Evolutionary conservation across 208 protist species (phyloP).

Genomic region (Hexamita inflata): DNA sequence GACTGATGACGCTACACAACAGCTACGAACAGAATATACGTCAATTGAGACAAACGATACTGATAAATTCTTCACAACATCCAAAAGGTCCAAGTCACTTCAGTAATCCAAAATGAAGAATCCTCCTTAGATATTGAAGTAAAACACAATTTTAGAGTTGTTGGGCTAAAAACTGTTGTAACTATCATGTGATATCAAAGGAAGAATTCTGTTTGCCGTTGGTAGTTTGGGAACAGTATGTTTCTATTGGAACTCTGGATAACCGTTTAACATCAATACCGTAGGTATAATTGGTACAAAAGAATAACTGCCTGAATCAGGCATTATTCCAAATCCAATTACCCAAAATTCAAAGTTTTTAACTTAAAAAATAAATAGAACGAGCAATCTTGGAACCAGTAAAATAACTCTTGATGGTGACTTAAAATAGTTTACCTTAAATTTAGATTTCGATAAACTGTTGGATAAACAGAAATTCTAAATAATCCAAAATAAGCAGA

Average conservation of each 20-base stretch:
- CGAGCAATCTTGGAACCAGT: not conserved
- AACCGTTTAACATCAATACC: not conserved
- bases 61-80: too few relatives aligned
- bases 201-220: slow-evolving; percentile 15
- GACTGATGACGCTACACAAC: too few relatives aligned
- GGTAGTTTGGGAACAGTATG: not conserved
- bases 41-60: too few relatives aligned
- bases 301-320: not conserved
- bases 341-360: not conserved
- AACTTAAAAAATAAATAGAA: not conserved
- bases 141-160: too few relatives aligned
- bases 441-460: not conserved
- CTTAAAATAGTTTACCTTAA: too few relatives aligned
- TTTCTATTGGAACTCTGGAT: slow-evolving; percentile 23
- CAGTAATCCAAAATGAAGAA: too few relatives aligned
- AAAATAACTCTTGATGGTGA: not conserved
- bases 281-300: slow-evolving; percentile 1
- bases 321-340: not conserved
- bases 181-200: not conserved
- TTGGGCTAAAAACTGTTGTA: not conserved
- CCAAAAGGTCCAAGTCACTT: too few relatives aligned
- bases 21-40: too few relatives aligned
- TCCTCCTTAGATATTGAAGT: too few relatives aligned
- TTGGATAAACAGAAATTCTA: too few relatives aligned
- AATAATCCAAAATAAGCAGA: too few relatives aligned